Conservation (phyloP, 768 basidiomycete genomes). For the Rhizopogon rudus region DNA sequence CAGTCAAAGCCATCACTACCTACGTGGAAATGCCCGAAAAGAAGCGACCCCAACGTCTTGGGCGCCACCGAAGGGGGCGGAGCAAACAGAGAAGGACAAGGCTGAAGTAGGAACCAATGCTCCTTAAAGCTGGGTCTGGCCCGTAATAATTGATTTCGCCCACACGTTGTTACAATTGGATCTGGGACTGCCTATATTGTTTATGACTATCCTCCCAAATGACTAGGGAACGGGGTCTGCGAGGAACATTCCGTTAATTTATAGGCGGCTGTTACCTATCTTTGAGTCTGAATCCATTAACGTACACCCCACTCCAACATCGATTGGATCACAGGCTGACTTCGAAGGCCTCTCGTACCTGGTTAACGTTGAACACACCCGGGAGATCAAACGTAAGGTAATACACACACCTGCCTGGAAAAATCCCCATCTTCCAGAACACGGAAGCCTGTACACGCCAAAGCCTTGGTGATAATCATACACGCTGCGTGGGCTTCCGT, state of each 20-base stretch:
- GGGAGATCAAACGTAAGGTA: background rate
- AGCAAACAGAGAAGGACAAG: conserved; percentile 17
- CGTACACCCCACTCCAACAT: background rate
- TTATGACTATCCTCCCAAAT: background rate
- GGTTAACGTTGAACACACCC: background rate
- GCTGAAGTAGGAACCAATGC: conserved; percentile 7
- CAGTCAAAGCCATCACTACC: conserved; percentile 52
- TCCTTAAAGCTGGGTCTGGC: conserved; percentile 1
- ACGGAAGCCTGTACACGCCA: conserved; percentile 59
- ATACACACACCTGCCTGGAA: conserved; percentile 41
- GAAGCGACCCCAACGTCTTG: conserved; percentile 35
- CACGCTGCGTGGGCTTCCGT: conserved; percentile 58
- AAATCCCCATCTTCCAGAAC: conserved; percentile 56
- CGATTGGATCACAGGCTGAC: background rate
- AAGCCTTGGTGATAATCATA: conserved; percentile 51
- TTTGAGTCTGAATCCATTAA: background rate
- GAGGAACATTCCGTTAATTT: no score
- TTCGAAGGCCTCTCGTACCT: background rate
- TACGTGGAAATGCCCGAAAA: conserved; percentile 23
- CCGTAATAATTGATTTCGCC: background rate
- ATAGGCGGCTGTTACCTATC: background rate
- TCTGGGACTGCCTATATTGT: background rate
- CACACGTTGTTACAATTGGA: background rate
- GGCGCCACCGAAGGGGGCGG: conserved; percentile 25
- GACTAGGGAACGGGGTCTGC: background rate